Conservation (phyloP, 75 land plant species). For the Picea glauca region DNA sequence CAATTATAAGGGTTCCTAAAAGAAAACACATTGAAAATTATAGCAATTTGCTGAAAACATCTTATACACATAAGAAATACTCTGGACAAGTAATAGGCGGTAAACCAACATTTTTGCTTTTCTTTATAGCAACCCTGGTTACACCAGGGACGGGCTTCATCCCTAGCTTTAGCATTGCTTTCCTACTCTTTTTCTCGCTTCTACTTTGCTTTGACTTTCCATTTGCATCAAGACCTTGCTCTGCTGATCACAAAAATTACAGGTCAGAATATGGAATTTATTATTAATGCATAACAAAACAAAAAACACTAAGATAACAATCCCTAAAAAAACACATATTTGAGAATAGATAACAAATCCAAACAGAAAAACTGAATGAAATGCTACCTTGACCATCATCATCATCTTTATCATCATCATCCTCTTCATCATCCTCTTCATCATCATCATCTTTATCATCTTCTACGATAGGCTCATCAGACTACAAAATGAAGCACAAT, state of each 20-base stretch:
- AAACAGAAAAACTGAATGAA: neutral
- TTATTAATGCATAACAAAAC: neutral
- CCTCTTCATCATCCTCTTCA: constrained; percentile 69
- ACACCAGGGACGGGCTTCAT: constrained; percentile 88
- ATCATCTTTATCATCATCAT: constrained; percentile 44
- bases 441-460: constrained; percentile 65
- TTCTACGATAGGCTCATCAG: constrained; percentile 60
- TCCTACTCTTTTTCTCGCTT: constrained; percentile 92
- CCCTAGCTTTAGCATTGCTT: constrained; percentile 91
- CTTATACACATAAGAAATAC: neutral
- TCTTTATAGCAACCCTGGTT: constrained; percentile 81
- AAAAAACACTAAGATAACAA: neutral
- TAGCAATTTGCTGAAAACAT: neutral
- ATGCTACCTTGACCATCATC: constrained; percentile 33
- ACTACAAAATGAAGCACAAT: constrained; percentile 8
- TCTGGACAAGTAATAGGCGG: neutral
- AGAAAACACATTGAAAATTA: neutral
- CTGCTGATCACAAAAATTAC: neutral
- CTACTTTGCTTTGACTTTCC: constrained; percentile 78
- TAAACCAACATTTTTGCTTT: constrained; percentile 41
- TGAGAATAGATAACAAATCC: neutral
- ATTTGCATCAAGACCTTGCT: constrained; percentile 28
- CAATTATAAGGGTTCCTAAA: neutral
- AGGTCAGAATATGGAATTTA: neutral
- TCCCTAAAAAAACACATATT: neutral